Evolutionary conservation across 805 yeast species (phyloP), one percentile per base, ranked within the genome.

Genomic region (Saccharomycopsis malanga): DNA sequence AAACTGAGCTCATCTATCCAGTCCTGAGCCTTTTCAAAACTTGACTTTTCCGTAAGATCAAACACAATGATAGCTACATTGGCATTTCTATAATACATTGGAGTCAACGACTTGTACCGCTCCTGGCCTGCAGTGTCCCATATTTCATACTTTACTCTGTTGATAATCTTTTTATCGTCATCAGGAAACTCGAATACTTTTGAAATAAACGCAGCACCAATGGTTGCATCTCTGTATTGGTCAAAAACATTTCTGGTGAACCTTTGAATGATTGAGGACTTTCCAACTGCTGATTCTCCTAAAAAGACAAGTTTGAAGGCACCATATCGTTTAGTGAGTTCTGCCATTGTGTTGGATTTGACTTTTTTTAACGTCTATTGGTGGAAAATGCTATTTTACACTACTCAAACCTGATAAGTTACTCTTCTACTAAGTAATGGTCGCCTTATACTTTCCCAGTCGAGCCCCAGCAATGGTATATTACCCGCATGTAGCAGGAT

Each of bases 71-170:
- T 71, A 0, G 98, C 98, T 24, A 83, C 76, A 58, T 84, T 79
- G 1, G 93, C 82, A 56, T 85, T 83, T 46, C 94, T 67, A 59
- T 85, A 84, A 61, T 85, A 84, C 81, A 85, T 80, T 15, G 94
- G 93, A 0, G 93, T 88, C 53, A 84, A 65, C 17, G 87, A 80
- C 58, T 83, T 85, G 68, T 85, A 85, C 42, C 94, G 70, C 60
- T 84, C 94, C 61, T 84, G 98, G 22, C 98, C 98, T 0, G 98
- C 98, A 12, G 98, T 91, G 61, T 91, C 98, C 95, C 93, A 82
- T 44, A 82, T 79, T 58, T 82, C 87, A 56, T 81, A 72, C 57
- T 77, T 79, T 25, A 73, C 57, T 35, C 61, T 52, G 20, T 53
- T 62, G 3, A 61, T 56, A 3, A 54, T 55, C 6, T 57, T 60